phyloP scores from a whole-genome alignment of 2,329 filamentous ascomycete genomes.

The Aquanectria penicillioides region DNA sequence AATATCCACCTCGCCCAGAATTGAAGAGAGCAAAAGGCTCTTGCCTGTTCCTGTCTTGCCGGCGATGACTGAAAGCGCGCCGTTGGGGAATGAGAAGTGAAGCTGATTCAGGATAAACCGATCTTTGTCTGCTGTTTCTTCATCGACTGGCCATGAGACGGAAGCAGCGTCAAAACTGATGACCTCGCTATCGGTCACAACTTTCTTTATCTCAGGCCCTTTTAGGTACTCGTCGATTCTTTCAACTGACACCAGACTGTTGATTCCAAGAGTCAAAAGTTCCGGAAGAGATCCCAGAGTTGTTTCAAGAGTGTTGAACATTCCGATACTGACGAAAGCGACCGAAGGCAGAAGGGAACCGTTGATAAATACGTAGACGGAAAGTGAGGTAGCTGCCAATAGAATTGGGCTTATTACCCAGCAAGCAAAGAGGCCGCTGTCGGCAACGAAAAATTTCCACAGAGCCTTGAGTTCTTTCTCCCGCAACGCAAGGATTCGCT shows the following conservation, averaged over 20 bases:
- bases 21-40: slow-evolving; percentile 75
- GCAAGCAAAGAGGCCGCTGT: slow-evolving; percentile 71
- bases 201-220: slow-evolving; percentile 68
- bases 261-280: slow-evolving; percentile 74
- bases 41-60: slow-evolving; percentile 82
- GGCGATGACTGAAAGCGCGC: slow-evolving; percentile 77
- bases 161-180: slow-evolving; percentile 73
- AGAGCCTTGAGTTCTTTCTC: slow-evolving; percentile 72
- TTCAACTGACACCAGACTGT: slow-evolving; percentile 75
- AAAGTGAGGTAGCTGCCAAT: slow-evolving; percentile 75
- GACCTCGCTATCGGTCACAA: slow-evolving; percentile 64
- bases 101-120: slow-evolving; percentile 72
- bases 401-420: slow-evolving; percentile 79
- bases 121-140: slow-evolving; percentile 63
- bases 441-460: slow-evolving; percentile 72
- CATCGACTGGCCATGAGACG: slow-evolving; percentile 77
- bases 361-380: slow-evolving; percentile 72
- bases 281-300: slow-evolving; percentile 77
- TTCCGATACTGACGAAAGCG: slow-evolving; percentile 80
- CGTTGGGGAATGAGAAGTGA: slow-evolving; percentile 71
- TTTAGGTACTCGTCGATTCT: slow-evolving; percentile 76
- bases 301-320: slow-evolving; percentile 77
- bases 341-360: slow-evolving; percentile 74
- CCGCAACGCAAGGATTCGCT: slow-evolving; percentile 68
- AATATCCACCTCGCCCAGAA: slow-evolving; percentile 79